Evolutionary conservation across 306 rosid genomes (phyloP).

Genomic region (Vicia villosa): DNA sequence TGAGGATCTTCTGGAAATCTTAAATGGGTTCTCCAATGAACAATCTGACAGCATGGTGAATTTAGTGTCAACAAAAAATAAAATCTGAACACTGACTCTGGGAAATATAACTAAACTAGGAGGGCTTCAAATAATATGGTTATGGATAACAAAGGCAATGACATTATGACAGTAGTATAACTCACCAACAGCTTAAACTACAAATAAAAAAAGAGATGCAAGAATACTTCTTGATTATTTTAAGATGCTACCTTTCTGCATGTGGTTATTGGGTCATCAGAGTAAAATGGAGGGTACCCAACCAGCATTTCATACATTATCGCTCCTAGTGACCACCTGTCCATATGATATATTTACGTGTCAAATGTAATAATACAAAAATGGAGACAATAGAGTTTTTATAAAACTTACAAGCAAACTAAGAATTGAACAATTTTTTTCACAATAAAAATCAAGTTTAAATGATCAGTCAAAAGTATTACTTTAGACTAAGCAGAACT

Average conservation of each 20-base stretch:
- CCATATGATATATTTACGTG: slow-evolving; percentile 30
- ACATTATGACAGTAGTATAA: slow-evolving; percentile 14
- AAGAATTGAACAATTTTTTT: slow-evolving; percentile 16
- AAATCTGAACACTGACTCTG: slow-evolving; percentile 27
- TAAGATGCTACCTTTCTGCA: slow-evolving; percentile 83
- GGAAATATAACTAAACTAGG: slow-evolving; percentile 21
- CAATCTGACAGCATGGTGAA: slow-evolving; percentile 68
- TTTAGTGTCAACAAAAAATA: slow-evolving; percentile 36
- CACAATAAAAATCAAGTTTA: slow-evolving; percentile 11
- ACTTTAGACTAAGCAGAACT: slow-evolving; percentile 20
- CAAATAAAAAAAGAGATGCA: slow-evolving; percentile 21
- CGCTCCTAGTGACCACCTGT: slow-evolving; percentile 99
- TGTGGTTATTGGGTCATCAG: slow-evolving; percentile 90
- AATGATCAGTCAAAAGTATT: neutral
- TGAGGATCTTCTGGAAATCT: slow-evolving; percentile 86
- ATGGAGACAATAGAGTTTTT: slow-evolving; percentile 19
- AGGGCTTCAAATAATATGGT: slow-evolving; percentile 17
- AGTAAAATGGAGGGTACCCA: slow-evolving; percentile 96
- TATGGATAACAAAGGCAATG: slow-evolving; percentile 7
- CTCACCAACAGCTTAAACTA: slow-evolving; percentile 26
- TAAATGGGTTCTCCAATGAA: slow-evolving; percentile 94
- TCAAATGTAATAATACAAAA: slow-evolving; percentile 31
- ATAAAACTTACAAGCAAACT: slow-evolving; percentile 17
- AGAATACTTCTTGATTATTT: slow-evolving; percentile 5
- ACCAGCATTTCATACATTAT: slow-evolving; percentile 98